Conservation (phyloP, 345 rosid genomes). For the Rhizophora apiculata region DNA sequence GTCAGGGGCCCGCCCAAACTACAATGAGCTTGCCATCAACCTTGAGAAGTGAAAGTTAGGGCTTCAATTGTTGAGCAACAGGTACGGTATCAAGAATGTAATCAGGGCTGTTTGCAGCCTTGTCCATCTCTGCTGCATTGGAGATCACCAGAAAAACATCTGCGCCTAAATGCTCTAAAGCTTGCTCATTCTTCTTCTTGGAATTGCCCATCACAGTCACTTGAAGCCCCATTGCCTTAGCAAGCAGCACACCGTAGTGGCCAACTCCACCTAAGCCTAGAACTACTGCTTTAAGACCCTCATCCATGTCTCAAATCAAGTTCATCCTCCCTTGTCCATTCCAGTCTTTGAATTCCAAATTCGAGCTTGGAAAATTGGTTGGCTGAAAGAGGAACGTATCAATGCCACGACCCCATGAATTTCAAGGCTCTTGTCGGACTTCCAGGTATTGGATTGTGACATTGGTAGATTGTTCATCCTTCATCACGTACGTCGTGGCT, state of each 20-base stretch:
- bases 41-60: conserved; percentile 42
- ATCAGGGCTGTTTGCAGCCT: conserved; percentile 36
- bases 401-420: not conserved
- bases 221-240: conserved; percentile 58
- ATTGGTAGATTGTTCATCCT: not conserved
- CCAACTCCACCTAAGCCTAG: conserved; percentile 61
- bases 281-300: conserved; percentile 34
- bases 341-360: not conserved
- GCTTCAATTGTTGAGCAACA: conserved; percentile 37
- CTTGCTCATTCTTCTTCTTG: conserved; percentile 45
- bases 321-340: too few relatives aligned
- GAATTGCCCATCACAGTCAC: conserved; percentile 58
- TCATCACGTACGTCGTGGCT: conserved; percentile 5
- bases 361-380: not conserved
- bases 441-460: not conserved
- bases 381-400: not conserved
- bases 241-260: conserved; percentile 48
- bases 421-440: not conserved
- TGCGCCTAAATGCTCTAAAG: conserved; percentile 44
- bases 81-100: conserved; percentile 52
- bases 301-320: not conserved
- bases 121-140: conserved; percentile 35
- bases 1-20: conserved; percentile 42
- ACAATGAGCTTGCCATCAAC: conserved; percentile 42
- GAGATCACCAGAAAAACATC: conserved; percentile 50